Conservation (phyloP, 2,329 filamentous ascomycete genomes). For the Exutisphaerella laricina region DNA sequence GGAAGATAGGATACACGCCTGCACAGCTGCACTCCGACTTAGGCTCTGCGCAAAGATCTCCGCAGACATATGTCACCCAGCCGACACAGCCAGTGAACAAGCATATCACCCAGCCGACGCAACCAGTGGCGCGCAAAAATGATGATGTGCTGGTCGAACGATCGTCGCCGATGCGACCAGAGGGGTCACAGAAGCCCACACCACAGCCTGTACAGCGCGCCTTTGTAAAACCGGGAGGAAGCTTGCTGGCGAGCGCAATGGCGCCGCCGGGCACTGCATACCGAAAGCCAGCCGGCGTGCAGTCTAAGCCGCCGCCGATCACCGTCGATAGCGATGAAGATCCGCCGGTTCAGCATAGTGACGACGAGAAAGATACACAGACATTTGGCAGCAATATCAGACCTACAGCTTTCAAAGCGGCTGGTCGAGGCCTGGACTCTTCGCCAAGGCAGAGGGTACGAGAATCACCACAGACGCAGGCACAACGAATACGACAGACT, state of each 20-base stretch:
- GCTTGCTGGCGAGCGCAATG: conserved; percentile 56
- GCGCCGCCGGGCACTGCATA: conserved; percentile 72
- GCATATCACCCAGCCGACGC: conserved; percentile 49
- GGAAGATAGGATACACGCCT: conserved; percentile 19
- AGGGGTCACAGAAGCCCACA: conserved; percentile 36
- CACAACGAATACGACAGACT: neutral
- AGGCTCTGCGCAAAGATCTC: conserved; percentile 11
- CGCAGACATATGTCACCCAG: conserved; percentile 44
- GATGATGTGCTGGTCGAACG: conserved; percentile 73
- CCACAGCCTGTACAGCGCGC: conserved; percentile 22
- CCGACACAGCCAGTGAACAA: conserved; percentile 34
- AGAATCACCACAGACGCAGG: conserved; percentile 24
- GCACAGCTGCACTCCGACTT: conserved; percentile 23
- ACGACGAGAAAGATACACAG: conserved; percentile 30
- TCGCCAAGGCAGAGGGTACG: conserved; percentile 26
- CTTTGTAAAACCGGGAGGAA: conserved; percentile 29
- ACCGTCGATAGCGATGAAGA: conserved; percentile 44
- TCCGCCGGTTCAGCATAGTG: conserved; percentile 27
- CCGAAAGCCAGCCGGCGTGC: conserved; percentile 39
- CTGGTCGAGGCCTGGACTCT: conserved; percentile 31
- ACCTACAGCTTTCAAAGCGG: conserved; percentile 52
- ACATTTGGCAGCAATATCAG: conserved; percentile 53
- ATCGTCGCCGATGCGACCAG: conserved; percentile 59
- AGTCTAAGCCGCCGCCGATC: conserved; percentile 18
- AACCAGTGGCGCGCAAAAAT: conserved; percentile 35